Conservation (phyloP, 495 filamentous ascomycete species). For the Parmelia sp. region DNA sequence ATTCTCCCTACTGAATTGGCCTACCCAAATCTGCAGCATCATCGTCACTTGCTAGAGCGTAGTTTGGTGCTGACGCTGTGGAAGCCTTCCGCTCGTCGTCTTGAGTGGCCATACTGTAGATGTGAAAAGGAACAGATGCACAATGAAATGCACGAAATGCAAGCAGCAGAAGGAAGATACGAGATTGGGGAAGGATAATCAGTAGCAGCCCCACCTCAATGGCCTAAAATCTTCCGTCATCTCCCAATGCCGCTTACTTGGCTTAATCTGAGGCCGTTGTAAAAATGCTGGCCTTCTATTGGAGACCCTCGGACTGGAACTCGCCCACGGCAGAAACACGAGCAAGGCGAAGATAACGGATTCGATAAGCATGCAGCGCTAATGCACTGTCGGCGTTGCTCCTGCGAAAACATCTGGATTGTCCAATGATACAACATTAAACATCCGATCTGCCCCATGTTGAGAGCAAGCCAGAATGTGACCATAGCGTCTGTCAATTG, state of each 20-base stretch:
- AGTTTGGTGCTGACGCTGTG: conserved; percentile 15
- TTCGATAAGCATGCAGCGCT: conserved; percentile 1
- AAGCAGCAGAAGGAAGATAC: neutral
- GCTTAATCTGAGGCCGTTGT: neutral
- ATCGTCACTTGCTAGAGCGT: conserved; percentile 29
- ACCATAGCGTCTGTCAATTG: no score
- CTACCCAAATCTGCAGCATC: conserved; percentile 34
- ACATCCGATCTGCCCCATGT: no score
- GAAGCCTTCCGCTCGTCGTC: conserved; percentile 18
- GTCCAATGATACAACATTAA: neutral
- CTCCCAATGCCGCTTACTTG: neutral
- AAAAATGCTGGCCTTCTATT: neutral
- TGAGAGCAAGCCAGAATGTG: no score
- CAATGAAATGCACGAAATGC: neutral
- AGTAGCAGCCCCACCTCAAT: neutral
- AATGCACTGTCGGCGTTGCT: neutral
- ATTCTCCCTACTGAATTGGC: neutral
- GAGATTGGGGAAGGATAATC: neutral
- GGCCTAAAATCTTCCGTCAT: neutral
- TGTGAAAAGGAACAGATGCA: neutral
- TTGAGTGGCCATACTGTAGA: neutral
- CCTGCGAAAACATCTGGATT: neutral
- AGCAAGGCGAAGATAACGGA: neutral
- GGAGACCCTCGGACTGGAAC: neutral
- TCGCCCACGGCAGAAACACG: neutral